Evolutionary conservation across 2,329 filamentous ascomycete genomes (phyloP).

Genomic region (Exophiala bonariae): DNA sequence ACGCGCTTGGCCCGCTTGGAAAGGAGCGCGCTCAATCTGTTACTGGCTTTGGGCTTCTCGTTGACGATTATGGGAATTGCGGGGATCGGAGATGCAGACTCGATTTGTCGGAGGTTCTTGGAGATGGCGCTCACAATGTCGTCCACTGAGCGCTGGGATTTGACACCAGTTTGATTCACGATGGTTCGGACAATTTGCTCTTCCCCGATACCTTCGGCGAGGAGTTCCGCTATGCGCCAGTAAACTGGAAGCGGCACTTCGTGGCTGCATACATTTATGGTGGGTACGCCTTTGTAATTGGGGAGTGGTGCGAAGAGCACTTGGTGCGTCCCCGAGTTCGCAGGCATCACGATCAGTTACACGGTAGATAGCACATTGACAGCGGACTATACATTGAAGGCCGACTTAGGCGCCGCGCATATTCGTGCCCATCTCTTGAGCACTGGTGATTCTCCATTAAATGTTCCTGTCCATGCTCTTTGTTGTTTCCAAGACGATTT

Average conservation of each 20-base stretch:
- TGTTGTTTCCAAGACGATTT: too few species aligned
- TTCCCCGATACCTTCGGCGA: constrained; percentile 9
- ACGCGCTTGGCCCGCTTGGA: constrained; percentile 10
- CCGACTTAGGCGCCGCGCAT: too few species aligned
- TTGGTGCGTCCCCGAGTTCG: constrained; percentile 11
- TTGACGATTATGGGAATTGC: too few species aligned
- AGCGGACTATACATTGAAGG: too few species aligned
- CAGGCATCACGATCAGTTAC: too few species aligned
- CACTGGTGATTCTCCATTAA: too few species aligned
- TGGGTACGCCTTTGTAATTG: constrained; percentile 20
- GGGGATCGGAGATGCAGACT: too few species aligned
- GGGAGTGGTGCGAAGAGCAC: constrained; percentile 14
- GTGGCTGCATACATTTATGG: constrained; percentile 15
- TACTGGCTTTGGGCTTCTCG: too few species aligned
- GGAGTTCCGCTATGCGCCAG: constrained; percentile 15
- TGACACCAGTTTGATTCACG: constrained; percentile 10
- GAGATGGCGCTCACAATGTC: constrained; percentile 15
- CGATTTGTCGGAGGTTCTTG: constrained; percentile 18
- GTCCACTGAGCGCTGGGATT: constrained; percentile 8
- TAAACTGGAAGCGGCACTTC: constrained; percentile 22
- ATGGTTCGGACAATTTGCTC: constrained; percentile 12
- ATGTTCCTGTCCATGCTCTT: too few species aligned
- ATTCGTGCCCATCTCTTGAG: too few species aligned
- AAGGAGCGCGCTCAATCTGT: neutral
- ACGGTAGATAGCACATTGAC: too few species aligned